Evolutionary conservation across 1,284 basidiomycete genomes (phyloP), one percentile per base, ranked within the genome.

Genomic region (Cystobasidium slooffiae): DNA sequence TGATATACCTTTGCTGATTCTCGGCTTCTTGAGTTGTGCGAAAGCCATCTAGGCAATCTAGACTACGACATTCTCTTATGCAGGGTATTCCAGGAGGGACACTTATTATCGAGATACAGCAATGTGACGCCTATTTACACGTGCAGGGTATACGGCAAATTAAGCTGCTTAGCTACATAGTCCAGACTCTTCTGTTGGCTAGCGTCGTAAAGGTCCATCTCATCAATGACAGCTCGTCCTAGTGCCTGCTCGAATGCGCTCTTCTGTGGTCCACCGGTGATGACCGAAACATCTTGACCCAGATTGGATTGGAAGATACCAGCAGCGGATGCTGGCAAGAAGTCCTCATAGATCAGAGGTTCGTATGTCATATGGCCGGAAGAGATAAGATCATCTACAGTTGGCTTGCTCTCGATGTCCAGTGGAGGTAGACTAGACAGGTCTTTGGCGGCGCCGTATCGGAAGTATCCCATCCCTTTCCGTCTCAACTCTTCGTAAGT

Each of bases 301-400:
- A 76, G 65, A 55, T 84, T 84, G 43, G 80, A 81, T 72, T 82
- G 82, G 78, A 84, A 84, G 69, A 84, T 84, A 10, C 84, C 83
- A 0, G 84, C 84, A 7, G 84, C 84, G 3, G 80, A 81, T 2
- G 83, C 83, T 0, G 84, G 84, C 47, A 84, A 75, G 76, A 84
- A 84, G 73, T 84, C 84, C 74, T 84, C 84, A 75, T 84, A 84
- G 8, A 82, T 81, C 22, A 84, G 80, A 7, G 83, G 82, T 46
- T 80, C 78, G 47, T 77, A 80, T 0, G 68, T 75, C 22, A 84
- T 79, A 12, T 78, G 74, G 0, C 83, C 83, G 1, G 72, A 66
- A 6, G 67, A 43, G 22, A 83, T 77, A 49, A 84, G 80, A 43
- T 69, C 73, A 9, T 77, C 76, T 2, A 80, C 37, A 44, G 65